These are phyloP conservation scores for Toxoplasma gondii DNA, from an alignment of 169 alveolate genomes.

Conservation along the genomic window DNA sequence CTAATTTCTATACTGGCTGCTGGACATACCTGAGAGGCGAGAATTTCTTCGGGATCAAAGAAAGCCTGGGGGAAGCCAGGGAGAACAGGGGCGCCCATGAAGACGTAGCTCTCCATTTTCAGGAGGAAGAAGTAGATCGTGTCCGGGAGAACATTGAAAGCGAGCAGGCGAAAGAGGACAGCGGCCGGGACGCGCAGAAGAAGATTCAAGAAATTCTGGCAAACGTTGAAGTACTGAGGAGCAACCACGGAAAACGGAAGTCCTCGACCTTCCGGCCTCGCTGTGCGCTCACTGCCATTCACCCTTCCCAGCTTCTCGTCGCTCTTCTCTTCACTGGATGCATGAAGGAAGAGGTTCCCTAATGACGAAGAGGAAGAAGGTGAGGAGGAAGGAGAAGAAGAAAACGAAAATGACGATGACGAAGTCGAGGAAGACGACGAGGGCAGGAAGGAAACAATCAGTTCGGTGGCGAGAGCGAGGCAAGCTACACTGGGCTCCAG, in stretches of 20 bases:
- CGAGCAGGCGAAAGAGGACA: slow-evolving; percentile 31
- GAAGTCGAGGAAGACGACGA: neutral
- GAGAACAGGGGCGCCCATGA: slow-evolving; percentile 55
- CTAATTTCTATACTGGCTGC: no score
- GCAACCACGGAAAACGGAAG: neutral
- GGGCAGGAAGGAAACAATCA: neutral
- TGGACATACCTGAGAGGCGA: slow-evolving; percentile 45
- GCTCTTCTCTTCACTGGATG: neutral
- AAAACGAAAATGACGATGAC: no score
- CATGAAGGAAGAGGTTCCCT: neutral
- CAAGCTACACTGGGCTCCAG: slow-evolving; percentile 16
- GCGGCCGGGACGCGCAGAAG: slow-evolving; percentile 57
- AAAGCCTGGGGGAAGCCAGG: slow-evolving; percentile 29
- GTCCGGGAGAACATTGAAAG: slow-evolving; percentile 3
- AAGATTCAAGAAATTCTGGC: slow-evolving; percentile 55
- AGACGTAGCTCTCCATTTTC: slow-evolving; percentile 45
- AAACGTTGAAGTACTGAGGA: slow-evolving; percentile 24
- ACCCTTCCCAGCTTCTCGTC: neutral
- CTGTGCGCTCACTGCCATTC: neutral
- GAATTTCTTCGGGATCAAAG: slow-evolving; percentile 42
- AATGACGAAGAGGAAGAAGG: no score
- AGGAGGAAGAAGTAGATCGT: slow-evolving; percentile 21
- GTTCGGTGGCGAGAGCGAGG: neutral
- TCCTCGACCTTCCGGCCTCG: neutral
- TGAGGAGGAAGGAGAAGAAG: neutral